Base-by-base conservation (phyloP, 306 rosid species). In the Rubus idaeus region DNA sequence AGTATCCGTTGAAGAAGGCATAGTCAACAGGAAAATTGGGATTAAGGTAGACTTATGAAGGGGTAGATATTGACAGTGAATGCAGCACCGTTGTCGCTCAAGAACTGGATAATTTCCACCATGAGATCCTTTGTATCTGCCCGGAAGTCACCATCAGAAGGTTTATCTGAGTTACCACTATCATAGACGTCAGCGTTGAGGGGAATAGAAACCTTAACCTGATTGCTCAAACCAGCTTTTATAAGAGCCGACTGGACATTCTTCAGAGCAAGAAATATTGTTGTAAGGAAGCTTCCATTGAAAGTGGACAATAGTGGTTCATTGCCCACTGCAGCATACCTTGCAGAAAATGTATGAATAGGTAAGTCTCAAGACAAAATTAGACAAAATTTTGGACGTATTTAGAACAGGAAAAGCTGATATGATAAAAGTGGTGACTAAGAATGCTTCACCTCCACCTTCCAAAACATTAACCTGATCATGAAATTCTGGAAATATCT, bases 271-370 rank as follows among this genome's bases (percentile, higher is more conserved):
- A 96, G 97, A 79, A 89, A 91, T 50, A 96, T 84, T 64, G 93
- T 88, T 49, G 81, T 4, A 50, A 83, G 87, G 75, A 85, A 92
- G 78, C 89, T 82, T 64, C 93, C 92, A 10, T 95, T 95, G 78
- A 84, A 92, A 3, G 97, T 79, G 74, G 81, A 26, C 85, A 95
- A 79, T 88, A 95, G 91, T 21, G 98, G 97, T 77, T 95, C 98
- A 21, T 94, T 94, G 80, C 98, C 98, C 74, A 94, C 97, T 13
- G 98, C 98, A 75, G 91, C 91, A 50, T 85, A 92, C 92, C 98
- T 95, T 78, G 74, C 46, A 79, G 71, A 73, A 62, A 75, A 86
- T 62, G 61, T 41, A 68, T 60, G 73, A 58, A 67, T 30, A 79
- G 79, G 67, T 66, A 55, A 83, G 66, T 44, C 69, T 47, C 51